Evolutionary conservation across 441 rosid genomes (phyloP), one percentile per base, ranked within the genome.

Genomic region (Populus hybrid): DNA sequence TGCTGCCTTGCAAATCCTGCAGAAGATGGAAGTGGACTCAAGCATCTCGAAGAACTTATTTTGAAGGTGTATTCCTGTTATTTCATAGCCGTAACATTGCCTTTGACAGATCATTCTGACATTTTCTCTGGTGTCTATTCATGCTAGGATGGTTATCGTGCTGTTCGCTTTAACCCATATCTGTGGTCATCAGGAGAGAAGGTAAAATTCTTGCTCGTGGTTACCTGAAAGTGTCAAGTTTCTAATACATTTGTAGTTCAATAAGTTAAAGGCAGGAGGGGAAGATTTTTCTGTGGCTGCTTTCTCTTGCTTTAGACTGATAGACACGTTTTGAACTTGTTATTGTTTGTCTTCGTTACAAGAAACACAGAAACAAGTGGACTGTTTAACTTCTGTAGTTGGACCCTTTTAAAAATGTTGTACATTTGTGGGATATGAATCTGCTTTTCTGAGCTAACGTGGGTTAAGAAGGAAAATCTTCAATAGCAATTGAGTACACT

Each of bases 1-100:
- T 95, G 98, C 82, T 92, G 97, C 88, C 97, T 95, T 75, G 97
- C 99, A 73, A 87, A 93, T 87, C 98, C 99, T 71, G 89, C 95
- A 80, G 97, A 90, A 83, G 94, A 95, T 88, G 92, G 95, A 73
- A 88, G 81, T 80, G 99, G 99, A 56, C 66, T 91, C 64, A 83
- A 84, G 82, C 84, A 88, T 77, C 93, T 93, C 76, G 97, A 93
- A 86, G 84, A 87, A 77, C 99, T 95, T 76, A 86, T 93, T 84
- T 81, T 85, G 78, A 83, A 91, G 97, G 99, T 95, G 33, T 68
- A 75, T 78, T 67, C 45, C 18, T 33, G 33, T 79, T 68, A 79
- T 72, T 64, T 71, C 9, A 70, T 69, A 76, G 69, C 45, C n/a
- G 38, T 5, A 5, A n/a, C 69, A 72, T 38, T 71, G 7, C 65